Evolutionary conservation across 805 yeast species (phyloP).

Genomic region (Lachancea lanzarotensis): DNA sequence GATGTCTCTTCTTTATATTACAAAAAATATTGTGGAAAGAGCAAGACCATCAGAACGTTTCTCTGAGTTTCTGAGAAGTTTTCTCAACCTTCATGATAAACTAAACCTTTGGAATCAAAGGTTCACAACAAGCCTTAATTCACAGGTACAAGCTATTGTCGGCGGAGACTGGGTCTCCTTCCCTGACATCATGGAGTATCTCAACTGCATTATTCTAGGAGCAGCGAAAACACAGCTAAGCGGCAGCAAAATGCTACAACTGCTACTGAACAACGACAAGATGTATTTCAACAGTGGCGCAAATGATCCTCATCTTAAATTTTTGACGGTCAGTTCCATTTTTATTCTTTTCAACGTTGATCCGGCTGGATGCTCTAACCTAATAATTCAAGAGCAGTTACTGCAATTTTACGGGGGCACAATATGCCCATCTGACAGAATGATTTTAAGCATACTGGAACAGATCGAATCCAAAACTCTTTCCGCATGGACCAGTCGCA

Average conservation of each 20-base stretch:
- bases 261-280: conserved; percentile 48
- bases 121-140: conserved; percentile 43
- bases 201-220: conserved; percentile 34
- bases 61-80: conserved; percentile 29
- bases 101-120: conserved; percentile 36
- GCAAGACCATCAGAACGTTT: conserved; percentile 25
- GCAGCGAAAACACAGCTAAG: conserved; percentile 36
- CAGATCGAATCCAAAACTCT: conserved; percentile 48
- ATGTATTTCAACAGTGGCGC: conserved; percentile 33
- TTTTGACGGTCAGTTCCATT: conserved; percentile 42
- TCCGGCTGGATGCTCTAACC: conserved; percentile 39
- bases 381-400: conserved; percentile 43
- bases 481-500: conserved; percentile 58
- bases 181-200: conserved; percentile 41
- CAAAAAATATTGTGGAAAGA: conserved; percentile 56
- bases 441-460: conserved; percentile 51
- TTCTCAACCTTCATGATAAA: conserved; percentile 29
- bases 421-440: conserved; percentile 48
- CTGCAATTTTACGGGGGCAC: conserved; percentile 60
- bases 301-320: conserved; percentile 26
- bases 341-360: conserved; percentile 46
- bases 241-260: conserved; percentile 51
- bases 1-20: conserved; percentile 52
- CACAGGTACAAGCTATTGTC: conserved; percentile 61
- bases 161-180: conserved; percentile 42